Conservation (phyloP, 495 filamentous ascomycete genomes). For the Penicillium manginii region DNA sequence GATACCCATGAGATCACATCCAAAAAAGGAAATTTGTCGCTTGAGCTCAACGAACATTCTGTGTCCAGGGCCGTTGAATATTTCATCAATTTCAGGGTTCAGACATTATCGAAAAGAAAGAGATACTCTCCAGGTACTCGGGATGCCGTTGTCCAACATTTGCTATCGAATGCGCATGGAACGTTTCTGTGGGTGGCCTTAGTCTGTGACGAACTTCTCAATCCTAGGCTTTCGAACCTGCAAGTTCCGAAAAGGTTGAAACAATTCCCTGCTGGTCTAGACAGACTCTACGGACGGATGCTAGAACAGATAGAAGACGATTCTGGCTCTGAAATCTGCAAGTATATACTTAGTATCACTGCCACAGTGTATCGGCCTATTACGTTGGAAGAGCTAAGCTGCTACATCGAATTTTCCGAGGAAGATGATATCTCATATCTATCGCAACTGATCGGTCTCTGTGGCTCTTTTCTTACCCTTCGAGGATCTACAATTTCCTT, state of each 20-base stretch:
- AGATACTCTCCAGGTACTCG: too few relatives aligned
- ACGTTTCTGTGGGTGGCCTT: constrained; percentile 27
- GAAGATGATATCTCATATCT: constrained; percentile 10
- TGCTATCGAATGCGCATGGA: constrained; percentile 24
- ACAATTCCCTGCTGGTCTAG: constrained; percentile 17
- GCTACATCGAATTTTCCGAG: constrained; percentile 18
- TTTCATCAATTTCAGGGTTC: too few relatives aligned
- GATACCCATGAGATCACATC: too few relatives aligned
- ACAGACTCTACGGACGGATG: constrained; percentile 20
- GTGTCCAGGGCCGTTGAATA: too few relatives aligned
- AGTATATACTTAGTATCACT: constrained; percentile 18
- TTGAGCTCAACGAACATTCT: too few relatives aligned
- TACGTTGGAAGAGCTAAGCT: constrained; percentile 25
- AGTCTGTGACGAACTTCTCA: constrained; percentile 24
- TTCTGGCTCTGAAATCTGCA: constrained; percentile 7
- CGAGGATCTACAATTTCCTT: constrained; percentile 32
- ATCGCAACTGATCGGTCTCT: constrained; percentile 16
- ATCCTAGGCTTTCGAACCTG: not conserved
- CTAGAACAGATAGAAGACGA: constrained; percentile 10
- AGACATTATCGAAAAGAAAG: too few relatives aligned
- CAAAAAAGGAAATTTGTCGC: too few relatives aligned
- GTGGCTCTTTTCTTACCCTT: constrained; percentile 25
- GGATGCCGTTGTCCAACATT: too few relatives aligned
- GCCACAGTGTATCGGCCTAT: constrained; percentile 27
- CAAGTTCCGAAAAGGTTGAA: constrained; percentile 1